phyloP scores from a whole-genome alignment of 306 rosid species.

The Fragaria vesca region DNA sequence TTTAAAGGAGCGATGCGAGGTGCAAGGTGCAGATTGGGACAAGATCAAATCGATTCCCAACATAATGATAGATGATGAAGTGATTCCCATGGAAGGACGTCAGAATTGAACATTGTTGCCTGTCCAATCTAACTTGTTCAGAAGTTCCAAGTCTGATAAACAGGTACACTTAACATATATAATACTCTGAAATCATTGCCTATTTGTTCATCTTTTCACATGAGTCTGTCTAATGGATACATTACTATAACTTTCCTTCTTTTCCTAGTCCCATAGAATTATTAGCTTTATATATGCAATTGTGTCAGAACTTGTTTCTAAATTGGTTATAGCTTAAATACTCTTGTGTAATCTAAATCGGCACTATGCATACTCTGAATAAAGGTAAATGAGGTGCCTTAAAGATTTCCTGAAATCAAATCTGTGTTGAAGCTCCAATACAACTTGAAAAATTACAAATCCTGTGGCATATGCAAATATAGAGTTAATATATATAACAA shows the following conservation, averaged over 20 bases:
- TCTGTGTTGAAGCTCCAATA: neutral
- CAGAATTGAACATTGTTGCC: neutral
- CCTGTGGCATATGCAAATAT: neutral
- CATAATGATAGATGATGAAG: constrained; percentile 18
- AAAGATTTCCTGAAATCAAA: neutral
- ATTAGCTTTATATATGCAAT: neutral
- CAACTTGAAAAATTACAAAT: neutral
- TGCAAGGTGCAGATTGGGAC: constrained; percentile 19
- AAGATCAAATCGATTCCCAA: neutral
- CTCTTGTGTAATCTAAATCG: neutral
- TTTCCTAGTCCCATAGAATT: neutral
- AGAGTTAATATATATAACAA: neutral
- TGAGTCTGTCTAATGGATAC: neutral
- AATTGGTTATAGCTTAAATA: too few relatives aligned
- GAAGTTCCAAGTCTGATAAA: neutral
- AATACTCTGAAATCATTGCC: neutral
- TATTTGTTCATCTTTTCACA: neutral
- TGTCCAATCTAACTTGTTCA: neutral
- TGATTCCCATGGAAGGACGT: neutral
- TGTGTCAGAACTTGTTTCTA: neutral
- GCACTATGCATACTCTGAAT: neutral
- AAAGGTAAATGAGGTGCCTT: neutral
- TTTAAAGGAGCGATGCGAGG: constrained; percentile 6
- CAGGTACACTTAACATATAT: neutral
- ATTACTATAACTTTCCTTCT: neutral